Evolutionary conservation across 2,329 filamentous ascomycete genomes (phyloP), one percentile per base, ranked within the genome.

Genomic region (Diaporthe longicolla): DNA sequence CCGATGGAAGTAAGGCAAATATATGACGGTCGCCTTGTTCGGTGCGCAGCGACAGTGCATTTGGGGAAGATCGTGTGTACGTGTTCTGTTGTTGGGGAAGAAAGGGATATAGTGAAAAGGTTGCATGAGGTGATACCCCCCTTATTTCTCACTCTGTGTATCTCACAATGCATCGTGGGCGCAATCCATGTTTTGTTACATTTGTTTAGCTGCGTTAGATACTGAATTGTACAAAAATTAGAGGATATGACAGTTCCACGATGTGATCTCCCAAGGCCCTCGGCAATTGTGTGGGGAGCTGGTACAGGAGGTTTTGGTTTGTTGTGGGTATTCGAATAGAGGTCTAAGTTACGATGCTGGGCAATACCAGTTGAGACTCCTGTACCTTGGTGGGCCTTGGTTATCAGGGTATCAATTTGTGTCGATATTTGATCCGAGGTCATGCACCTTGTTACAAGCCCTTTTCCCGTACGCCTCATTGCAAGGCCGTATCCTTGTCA

Each of bases 61-160:
- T n/a, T 19, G 24, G 37, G 29, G 40, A n/a, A 29, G 43, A 24
- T 35, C 5, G 32, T 40, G 57, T 45, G 29, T 55, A n/a, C 29
- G 32, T 54, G 35, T 55, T 40, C 26, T 15, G 19, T 7, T 54
- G 70, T n/a, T 21, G 26, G 19, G 57, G n/a, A 63, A 40, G 29
- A 50, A 6, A 29, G 15, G 26, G 32, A 40, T 37, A 35, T 40
- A 55, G 50, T 43, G 11, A 43, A 35, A 71, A 63, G 45, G 17
- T 63, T 71, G 70, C 70, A 71, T 71, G 45, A 71, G 70, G 70
- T 63, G 70, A 71, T 71, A 71, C 70, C 70, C 57, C 69, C 55
- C 32, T 37, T 54, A 68, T 55, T 63, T 54, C 43, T 37, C 26
- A 35, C 63, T 66, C 45, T 65, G 43, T 52, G 55, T 55, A 32